phyloP scores from a whole-genome alignment of 495 filamentous ascomycete species.

The Podospora australis region DNA sequence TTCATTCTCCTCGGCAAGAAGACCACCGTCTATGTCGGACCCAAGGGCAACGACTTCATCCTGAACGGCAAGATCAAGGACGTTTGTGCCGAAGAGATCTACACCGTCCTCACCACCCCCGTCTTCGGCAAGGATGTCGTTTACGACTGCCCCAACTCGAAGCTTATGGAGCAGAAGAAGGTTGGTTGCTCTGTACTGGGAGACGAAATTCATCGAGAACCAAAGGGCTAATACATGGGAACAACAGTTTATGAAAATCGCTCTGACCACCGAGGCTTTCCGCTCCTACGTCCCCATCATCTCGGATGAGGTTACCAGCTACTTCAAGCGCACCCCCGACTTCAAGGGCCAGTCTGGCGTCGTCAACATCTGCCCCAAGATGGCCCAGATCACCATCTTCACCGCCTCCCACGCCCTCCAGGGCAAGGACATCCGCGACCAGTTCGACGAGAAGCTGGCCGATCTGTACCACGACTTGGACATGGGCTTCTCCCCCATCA shows the following conservation, averaged over 20 bases:
- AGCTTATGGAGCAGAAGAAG: conserved; percentile 46
- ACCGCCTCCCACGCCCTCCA: conserved; percentile 76
- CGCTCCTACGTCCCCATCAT: conserved; percentile 73
- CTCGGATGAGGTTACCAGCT: conserved; percentile 64
- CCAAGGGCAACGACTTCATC: conserved; percentile 80
- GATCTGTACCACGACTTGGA: conserved; percentile 77
- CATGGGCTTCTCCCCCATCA: conserved; percentile 75
- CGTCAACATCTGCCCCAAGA: conserved; percentile 57
- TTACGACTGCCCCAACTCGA: conserved; percentile 81
- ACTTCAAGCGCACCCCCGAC: conserved; percentile 54
- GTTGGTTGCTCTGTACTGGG: conserved; percentile 11
- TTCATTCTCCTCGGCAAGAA: conserved; percentile 73
- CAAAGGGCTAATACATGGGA: conserved; percentile 1
- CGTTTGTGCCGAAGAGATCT: conserved; percentile 76
- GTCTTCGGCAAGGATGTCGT: conserved; percentile 84
- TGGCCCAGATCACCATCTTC: conserved; percentile 82
- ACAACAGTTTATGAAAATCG: conserved; percentile 76
- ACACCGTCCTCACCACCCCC: conserved; percentile 73
- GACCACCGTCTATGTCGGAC: conserved; percentile 68
- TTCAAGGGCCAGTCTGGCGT: conserved; percentile 64
- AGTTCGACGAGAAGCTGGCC: conserved; percentile 67
- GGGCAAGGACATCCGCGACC: conserved; percentile 70
- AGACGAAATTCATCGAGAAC: neutral
- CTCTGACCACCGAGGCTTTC: conserved; percentile 70
- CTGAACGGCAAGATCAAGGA: conserved; percentile 79